Conservation (phyloP, 768 basidiomycete species). For the Pulveroboletus sp. region DNA sequence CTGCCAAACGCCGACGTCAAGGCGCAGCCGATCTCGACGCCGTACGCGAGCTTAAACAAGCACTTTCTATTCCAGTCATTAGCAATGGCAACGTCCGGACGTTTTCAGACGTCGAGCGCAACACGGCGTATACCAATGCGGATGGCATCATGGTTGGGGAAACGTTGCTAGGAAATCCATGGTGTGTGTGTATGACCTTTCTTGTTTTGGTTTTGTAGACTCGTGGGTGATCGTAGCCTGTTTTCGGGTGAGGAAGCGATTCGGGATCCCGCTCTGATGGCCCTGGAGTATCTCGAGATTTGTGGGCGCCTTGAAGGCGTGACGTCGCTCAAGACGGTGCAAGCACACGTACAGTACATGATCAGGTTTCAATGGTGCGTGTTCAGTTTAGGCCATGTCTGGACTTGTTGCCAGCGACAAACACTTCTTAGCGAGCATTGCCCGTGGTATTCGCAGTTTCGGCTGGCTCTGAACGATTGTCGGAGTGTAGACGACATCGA, state of each 20-base stretch:
- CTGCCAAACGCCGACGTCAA: constrained; percentile 62
- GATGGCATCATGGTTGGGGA: constrained; percentile 83
- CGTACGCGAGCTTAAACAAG: constrained; percentile 51
- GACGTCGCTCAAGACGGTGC: constrained; percentile 45
- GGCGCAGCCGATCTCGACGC: constrained; percentile 65
- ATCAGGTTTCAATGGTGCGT: constrained; percentile 64
- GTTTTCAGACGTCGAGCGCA: constrained; percentile 51
- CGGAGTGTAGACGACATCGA: constrained; percentile 45
- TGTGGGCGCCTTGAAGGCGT: constrained; percentile 51
- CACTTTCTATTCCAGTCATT: constrained; percentile 52
- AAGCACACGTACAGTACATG: constrained; percentile 64
- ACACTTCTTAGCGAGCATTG: constrained; percentile 35
- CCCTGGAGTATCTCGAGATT: constrained; percentile 63
- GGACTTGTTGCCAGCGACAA: background rate
- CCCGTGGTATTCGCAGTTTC: constrained; percentile 56
- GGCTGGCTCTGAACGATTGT: constrained; percentile 40
- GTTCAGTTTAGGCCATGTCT: background rate
- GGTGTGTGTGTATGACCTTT: constrained; percentile 37
- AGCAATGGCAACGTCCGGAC: constrained; percentile 76
- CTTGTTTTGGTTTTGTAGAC: background rate
- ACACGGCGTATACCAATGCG: constrained; percentile 53
- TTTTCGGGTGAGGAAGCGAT: constrained; percentile 44
- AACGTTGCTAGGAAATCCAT: constrained; percentile 68
- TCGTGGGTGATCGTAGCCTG: constrained; percentile 37
- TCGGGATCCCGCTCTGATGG: constrained; percentile 63